Conservation (phyloP, 1,284 basidiomycete genomes). For the Cryptococcus deneoformans region DNA sequence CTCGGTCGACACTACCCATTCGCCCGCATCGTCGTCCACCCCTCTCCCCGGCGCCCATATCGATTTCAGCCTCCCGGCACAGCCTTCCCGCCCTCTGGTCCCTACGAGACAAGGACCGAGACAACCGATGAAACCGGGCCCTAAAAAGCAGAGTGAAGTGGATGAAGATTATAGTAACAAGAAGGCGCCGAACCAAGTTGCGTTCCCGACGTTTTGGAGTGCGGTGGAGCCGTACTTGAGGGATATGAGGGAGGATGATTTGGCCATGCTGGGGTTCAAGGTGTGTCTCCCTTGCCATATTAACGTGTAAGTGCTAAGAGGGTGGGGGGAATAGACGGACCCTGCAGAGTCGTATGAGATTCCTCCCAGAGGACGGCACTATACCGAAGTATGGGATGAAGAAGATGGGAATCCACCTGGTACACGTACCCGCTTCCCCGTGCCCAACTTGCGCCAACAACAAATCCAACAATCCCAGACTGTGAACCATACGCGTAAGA, state of each 20-base stretch:
- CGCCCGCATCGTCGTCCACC: neutral
- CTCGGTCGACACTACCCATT: conserved; percentile 11
- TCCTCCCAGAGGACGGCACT: conserved; percentile 84
- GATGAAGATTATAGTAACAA: conserved; percentile 79
- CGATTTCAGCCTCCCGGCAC: conserved; percentile 40
- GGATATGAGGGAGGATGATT: conserved; percentile 80
- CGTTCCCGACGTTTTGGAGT: conserved; percentile 67
- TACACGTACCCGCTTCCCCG: conserved; percentile 30
- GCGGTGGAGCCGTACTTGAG: conserved; percentile 83
- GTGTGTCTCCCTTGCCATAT: conserved; percentile 39
- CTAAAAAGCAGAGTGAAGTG: conserved; percentile 75
- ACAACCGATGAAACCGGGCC: conserved; percentile 67
- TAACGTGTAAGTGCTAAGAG: neutral
- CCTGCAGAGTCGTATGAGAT: conserved; percentile 81
- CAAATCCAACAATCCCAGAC: conserved; percentile 1
- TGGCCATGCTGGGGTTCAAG: conserved; percentile 83
- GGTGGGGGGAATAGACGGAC: conserved; percentile 54
- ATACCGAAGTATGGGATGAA: conserved; percentile 86
- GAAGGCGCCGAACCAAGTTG: conserved; percentile 61
- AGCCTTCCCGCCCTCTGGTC: conserved; percentile 53
- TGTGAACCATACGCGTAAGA: neutral
- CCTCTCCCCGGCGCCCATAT: conserved; percentile 28
- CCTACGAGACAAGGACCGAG: conserved; percentile 64
- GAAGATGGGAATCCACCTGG: conserved; percentile 61
- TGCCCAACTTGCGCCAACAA: conserved; percentile 33